Evolutionary conservation across 139 green algal species (phyloP).

Genomic region (Chlamydomonas schloesseri): DNA sequence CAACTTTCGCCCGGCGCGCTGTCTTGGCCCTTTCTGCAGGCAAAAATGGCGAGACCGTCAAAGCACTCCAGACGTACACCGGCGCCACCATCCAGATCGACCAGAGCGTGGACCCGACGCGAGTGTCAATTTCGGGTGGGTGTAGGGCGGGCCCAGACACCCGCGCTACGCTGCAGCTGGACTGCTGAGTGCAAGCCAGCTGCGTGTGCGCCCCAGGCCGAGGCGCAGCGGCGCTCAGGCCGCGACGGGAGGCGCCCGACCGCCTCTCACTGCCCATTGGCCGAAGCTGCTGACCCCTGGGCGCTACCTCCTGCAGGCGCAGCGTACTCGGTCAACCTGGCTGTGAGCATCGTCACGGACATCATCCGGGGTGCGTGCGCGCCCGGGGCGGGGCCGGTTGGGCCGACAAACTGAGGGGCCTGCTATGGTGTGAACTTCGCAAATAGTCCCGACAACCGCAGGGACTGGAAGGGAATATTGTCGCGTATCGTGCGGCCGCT

Average conservation of each 20-base stretch:
- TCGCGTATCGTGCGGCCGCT: too few species aligned
- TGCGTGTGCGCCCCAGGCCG: too few species aligned
- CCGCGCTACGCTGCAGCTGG: too few species aligned
- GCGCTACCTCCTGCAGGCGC: constrained; percentile 36
- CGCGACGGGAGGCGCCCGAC: too few species aligned
- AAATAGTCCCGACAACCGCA: too few species aligned
- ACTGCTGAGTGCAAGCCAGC: too few species aligned
- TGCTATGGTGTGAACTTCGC: too few species aligned
- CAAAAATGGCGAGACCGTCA: constrained; percentile 93
- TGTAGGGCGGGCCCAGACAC: background rate
- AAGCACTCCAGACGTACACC: constrained; percentile 86
- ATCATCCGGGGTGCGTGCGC: constrained; percentile 53
- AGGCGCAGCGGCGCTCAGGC: too few species aligned
- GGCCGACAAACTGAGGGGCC: background rate
- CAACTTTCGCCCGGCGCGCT: background rate
- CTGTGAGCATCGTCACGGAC: constrained; percentile 66
- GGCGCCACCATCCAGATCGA: constrained; percentile 79
- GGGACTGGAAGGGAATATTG: too few species aligned
- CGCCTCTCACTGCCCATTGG: background rate
- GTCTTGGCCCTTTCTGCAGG: constrained; percentile 47
- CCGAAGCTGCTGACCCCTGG: background rate
- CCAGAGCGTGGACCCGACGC: constrained; percentile 38
- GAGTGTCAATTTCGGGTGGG: constrained; percentile 41
- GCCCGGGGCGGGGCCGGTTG: too few species aligned
- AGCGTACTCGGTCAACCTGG: constrained; percentile 54